Evolutionary conservation across 2,329 filamentous ascomycete genomes (phyloP).

Genomic region (Aureobasidium pullulans): DNA sequence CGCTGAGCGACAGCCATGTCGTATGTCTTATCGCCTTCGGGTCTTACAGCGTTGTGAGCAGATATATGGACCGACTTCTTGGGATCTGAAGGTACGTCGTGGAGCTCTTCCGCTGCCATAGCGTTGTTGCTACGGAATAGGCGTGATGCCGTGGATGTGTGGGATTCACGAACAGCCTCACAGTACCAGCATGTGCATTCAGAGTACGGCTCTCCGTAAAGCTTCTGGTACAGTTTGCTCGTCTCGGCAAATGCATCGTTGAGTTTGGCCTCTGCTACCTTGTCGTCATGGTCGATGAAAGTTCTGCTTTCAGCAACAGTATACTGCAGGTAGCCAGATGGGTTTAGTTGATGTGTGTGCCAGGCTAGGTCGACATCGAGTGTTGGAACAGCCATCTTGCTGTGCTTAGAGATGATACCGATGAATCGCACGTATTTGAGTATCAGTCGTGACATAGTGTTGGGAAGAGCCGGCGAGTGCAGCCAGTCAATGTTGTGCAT

Average conservation of each 20-base stretch:
- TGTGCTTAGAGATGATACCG: slow-evolving; percentile 47
- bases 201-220: slow-evolving; percentile 60
- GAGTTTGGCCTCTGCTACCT: slow-evolving; percentile 62
- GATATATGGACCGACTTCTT: slow-evolving; percentile 63
- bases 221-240: slow-evolving; percentile 58
- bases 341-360: slow-evolving; percentile 73
- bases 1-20: slow-evolving; percentile 18
- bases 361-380: slow-evolving; percentile 68
- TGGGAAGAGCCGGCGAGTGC: slow-evolving; percentile 57
- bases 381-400: slow-evolving; percentile 56
- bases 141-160: slow-evolving; percentile 42
- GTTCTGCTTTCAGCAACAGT: slow-evolving; percentile 42
- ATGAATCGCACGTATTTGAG: slow-evolving; percentile 60
- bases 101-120: slow-evolving; percentile 28
- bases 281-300: slow-evolving; percentile 79
- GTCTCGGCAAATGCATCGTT: slow-evolving; percentile 65
- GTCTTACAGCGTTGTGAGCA: slow-evolving; percentile 59
- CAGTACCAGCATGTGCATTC: slow-evolving; percentile 83
- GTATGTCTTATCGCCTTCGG: slow-evolving; percentile 22
- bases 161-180: slow-evolving; percentile 57
- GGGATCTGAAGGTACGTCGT: slow-evolving; percentile 41
- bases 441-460: slow-evolving; percentile 59
- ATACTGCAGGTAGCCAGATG: slow-evolving; percentile 54
- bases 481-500: slow-evolving; percentile 74
- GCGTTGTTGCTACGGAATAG: slow-evolving; percentile 39